These are phyloP conservation scores for Oryza brachyantha DNA, from an alignment of 176 grass and related monocot genomes.

Conservation along the genomic window DNA sequence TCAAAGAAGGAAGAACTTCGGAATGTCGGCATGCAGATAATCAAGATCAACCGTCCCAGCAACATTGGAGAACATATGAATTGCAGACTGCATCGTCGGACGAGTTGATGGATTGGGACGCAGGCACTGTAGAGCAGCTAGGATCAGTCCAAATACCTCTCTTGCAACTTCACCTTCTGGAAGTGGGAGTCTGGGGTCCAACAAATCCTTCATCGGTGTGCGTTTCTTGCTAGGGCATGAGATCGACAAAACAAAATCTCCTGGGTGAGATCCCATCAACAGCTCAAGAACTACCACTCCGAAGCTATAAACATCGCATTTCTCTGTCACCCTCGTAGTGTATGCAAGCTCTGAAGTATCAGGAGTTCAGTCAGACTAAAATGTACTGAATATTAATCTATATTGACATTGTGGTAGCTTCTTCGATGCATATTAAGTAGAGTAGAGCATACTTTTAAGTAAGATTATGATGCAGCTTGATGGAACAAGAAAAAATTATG, in stretches of 20 bases:
- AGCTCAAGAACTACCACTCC: conserved; percentile 15
- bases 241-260: background rate
- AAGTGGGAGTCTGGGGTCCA: background rate
- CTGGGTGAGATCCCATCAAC: background rate
- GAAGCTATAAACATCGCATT: conserved; percentile 9
- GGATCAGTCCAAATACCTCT: background rate
- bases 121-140: background rate
- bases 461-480: background rate
- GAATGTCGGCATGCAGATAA: background rate
- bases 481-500: background rate
- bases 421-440: background rate
- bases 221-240: background rate
- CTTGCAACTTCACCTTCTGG: background rate
- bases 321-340: background rate
- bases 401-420: background rate
- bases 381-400: too few relatives aligned
- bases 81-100: background rate
- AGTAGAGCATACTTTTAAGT: background rate
- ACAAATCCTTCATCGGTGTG: background rate
- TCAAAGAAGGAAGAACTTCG: background rate
- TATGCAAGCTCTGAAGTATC: background rate
- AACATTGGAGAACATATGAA: background rate
- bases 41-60: background rate
- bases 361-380: background rate
- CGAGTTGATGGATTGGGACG: background rate